Conservation (phyloP, 495 filamentous ascomycete genomes). For the Hypoxylon lenormandii region DNA sequence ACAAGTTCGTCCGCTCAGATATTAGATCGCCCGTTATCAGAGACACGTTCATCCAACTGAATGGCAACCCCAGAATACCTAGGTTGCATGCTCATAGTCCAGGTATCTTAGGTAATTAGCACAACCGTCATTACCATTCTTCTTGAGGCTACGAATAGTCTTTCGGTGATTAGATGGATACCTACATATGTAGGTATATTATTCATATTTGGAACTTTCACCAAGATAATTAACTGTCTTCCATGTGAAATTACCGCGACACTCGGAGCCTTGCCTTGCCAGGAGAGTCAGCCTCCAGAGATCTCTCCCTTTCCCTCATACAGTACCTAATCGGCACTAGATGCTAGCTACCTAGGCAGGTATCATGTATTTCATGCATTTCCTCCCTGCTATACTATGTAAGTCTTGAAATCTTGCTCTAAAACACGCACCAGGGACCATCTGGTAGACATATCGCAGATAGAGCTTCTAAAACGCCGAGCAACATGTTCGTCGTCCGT, state of each 20-base stretch:
- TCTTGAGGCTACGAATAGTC: background rate
- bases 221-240: background rate
- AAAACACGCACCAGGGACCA: slow-evolving; percentile 18
- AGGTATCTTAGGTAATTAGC: background rate
- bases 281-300: too few species aligned
- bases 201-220: background rate
- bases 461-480: slow-evolving; percentile 28
- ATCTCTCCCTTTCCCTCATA: too few species aligned
- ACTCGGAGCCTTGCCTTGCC: too few species aligned
- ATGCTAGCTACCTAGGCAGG: background rate
- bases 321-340: too few species aligned
- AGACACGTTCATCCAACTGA: slow-evolving; percentile 43
- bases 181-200: background rate
- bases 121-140: slow-evolving; percentile 3
- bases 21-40: slow-evolving; percentile 29
- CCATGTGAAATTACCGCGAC: background rate
- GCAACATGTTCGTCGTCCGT: slow-evolving; percentile 35
- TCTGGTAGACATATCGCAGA: slow-evolving; percentile 38
- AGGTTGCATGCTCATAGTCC: background rate
- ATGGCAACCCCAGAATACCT: slow-evolving; percentile 29
- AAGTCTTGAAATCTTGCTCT: slow-evolving; percentile 21
- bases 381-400: background rate
- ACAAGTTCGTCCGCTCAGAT: slow-evolving; percentile 30
- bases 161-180: background rate
- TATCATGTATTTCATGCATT: slow-evolving; percentile 20